Conservation (phyloP, 208 protist genomes). For the Leishmania aethiopica region DNA sequence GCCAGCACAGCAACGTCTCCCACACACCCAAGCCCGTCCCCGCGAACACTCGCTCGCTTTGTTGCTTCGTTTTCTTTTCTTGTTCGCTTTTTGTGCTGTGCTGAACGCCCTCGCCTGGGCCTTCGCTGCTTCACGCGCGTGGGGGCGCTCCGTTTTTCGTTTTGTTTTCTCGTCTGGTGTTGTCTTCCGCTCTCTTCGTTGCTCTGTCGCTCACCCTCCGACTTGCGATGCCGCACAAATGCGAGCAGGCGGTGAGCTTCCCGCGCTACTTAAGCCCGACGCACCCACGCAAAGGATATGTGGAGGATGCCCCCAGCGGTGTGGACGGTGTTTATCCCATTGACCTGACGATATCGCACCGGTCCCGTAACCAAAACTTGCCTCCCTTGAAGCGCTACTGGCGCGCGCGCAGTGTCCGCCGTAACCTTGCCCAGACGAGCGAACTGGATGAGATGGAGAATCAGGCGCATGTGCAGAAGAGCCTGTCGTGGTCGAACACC, state of each 20-base stretch:
- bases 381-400: slow-evolving; percentile 52
- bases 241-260: slow-evolving; percentile 2
- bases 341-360: slow-evolving; percentile 56
- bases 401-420: slow-evolving; percentile 47
- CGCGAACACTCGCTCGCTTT: background rate
- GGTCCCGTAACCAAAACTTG: slow-evolving; percentile 38
- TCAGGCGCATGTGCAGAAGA: slow-evolving; percentile 8
- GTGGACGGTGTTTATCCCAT: slow-evolving; percentile 26
- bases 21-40: background rate
- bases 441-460: slow-evolving; percentile 40
- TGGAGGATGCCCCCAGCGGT: slow-evolving; percentile 11
- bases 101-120: no score
- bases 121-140: background rate
- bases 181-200: slow-evolving; percentile 1
- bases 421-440: slow-evolving; percentile 25
- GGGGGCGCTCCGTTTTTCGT: background rate
- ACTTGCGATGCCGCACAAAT: slow-evolving; percentile 9
- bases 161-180: background rate
- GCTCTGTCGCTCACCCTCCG: background rate
- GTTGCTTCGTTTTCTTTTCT: background rate
- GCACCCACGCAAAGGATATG: background rate
- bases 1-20: no score
- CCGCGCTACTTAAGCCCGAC: slow-evolving; percentile 12
- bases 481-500: slow-evolving; percentile 8
- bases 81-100: background rate